Base-by-base conservation (phyloP, 192 early-diverging fungal genomes). In the Kickxella alabastrina region DNA sequence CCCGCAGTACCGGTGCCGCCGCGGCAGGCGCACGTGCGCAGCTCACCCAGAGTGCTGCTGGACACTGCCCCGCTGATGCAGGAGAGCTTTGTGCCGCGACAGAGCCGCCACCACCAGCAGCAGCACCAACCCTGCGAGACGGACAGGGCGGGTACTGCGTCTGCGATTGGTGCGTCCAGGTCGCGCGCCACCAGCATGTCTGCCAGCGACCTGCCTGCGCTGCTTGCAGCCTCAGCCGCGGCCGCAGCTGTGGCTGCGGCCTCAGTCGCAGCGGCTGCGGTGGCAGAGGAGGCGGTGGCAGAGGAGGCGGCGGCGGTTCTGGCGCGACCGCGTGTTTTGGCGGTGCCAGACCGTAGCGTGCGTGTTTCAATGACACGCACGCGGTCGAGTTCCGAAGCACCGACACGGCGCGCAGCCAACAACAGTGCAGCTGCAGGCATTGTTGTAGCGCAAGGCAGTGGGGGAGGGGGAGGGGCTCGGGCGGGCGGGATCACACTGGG, bases 311-410 rank as follows among this genome's bases (percentile, higher is more conserved):
- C n/a, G n/a, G n/a, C n/a, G n/a, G n/a, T n/a, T n/a, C n/a, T n/a
- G n/a, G n/a, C n/a, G n/a, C n/a, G n/a, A n/a, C n/a, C n/a, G n/a
- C n/a, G n/a, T n/a, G n/a, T n/a, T n/a, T n/a, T n/a, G n/a, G n/a
- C n/a, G n/a, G n/a, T n/a, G n/a, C n/a, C n/a, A n/a, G n/a, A n/a
- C n/a, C n/a, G n/a, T n/a, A n/a, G n/a, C n/a, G n/a, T n/a, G n/a
- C n/a, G n/a, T n/a, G 29, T 36, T 37, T 65, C 65, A 4, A 37
- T 68, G 41, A 65, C 73, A 13, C 65, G 66, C 23, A 61, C 61
- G n/a, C 60, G 65, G 19, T 68, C 73, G 25, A 65, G 66, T 23
- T 68, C 66, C 1, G 73, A 68, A 38, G 73, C 73, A 1, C 65
- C 65, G 2, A 18, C 21, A 23, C 65, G 61, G 23, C 44, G 57